Evolutionary conservation across 2,329 filamentous ascomycete genomes (phyloP).

Genomic region (Alternaria sp.): DNA sequence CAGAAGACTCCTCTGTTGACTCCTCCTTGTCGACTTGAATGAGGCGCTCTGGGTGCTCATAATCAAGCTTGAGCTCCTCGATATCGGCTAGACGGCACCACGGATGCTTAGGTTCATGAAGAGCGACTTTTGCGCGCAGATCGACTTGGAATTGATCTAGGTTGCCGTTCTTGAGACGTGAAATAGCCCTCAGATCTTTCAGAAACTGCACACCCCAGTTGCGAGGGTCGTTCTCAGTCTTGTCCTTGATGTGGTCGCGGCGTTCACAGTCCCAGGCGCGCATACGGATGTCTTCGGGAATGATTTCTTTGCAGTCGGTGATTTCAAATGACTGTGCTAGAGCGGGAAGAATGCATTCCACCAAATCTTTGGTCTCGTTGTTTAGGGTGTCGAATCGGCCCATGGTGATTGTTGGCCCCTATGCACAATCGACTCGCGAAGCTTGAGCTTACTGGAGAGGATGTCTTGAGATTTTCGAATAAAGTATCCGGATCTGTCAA

Average conservation of each 20-base stretch:
- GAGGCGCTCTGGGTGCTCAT: conserved; percentile 32
- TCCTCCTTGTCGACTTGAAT: conserved; percentile 17
- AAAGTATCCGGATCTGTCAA: background rate
- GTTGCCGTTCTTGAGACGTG: conserved; percentile 37
- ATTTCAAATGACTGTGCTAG: conserved; percentile 38
- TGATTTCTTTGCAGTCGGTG: conserved; percentile 34
- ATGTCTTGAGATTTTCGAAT: background rate
- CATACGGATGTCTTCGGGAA: conserved; percentile 49
- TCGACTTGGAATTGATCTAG: conserved; percentile 37
- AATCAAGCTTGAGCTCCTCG: conserved; percentile 41
- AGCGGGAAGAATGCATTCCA: conserved; percentile 42
- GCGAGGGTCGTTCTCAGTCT: conserved; percentile 46
- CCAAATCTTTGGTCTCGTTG: conserved; percentile 41
- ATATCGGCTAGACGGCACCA: conserved; percentile 44
- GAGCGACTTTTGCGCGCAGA: conserved; percentile 34
- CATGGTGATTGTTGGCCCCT: conserved; percentile 25
- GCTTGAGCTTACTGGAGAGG: background rate
- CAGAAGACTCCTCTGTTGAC: conserved; percentile 29
- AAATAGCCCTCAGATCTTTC: conserved; percentile 43
- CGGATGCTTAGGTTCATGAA: conserved; percentile 40
- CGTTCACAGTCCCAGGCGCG: conserved; percentile 48
- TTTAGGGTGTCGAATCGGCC: conserved; percentile 46
- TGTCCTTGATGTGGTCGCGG: conserved; percentile 44
- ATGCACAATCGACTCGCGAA: too few species aligned
- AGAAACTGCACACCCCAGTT: conserved; percentile 51